Base-by-base conservation (phyloP, 352 stramenopile genomes). In the Phytophthora vignae region DNA sequence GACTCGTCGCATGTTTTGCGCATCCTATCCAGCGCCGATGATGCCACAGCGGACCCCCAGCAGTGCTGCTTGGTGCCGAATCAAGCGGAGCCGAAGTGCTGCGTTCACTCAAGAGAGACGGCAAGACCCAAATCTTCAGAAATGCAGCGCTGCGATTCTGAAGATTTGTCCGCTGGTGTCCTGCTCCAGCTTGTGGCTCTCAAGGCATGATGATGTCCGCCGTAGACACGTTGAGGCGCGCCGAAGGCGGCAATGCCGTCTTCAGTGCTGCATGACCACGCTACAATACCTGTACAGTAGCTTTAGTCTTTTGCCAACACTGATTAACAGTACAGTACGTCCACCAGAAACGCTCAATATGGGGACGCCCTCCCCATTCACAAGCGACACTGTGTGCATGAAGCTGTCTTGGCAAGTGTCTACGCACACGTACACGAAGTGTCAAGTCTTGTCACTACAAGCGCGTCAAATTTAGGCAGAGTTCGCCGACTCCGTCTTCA, bases 1-100 rank as follows among this genome's bases (percentile, higher is more conserved):
- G 64, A 67, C 64, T 71, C 44, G 64, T 71, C 64, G 64, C 64
- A 71, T 71, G 50, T 63, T 55, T 36, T 40, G 17, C 12, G 64
- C 64, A 21, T 71, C 64, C 64, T 56, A 71, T 71, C 64, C 42
- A 3, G 5, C 2, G 19, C 48, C 12, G 57, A 56, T 67, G 57
- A 69, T 69, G 53, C 62, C 50, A 55, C 22, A 19, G 44, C 60
- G 46, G 60, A 36, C 33, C n/a, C 4, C 36, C 38, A 46, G 38
- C 38, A 14, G 38, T 50, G 55, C 21, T 55, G 38, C 38, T 57
- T 63, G 6, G 40, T 27, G 36, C 31, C 44, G 44, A 48, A 65
- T 65, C 44, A 33, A 36, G 58, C 53, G 58, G 58, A 48, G 58
- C 27, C n/a, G 17, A 50, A 46, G 38, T 9, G 38, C 38, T 46